A percentile compares a stretch with the other conserved stretches of the same genome.
phyloP scores from a whole-genome alignment of 2,329 filamentous ascomycete genomes.

The Apiospora hydei region DNA sequence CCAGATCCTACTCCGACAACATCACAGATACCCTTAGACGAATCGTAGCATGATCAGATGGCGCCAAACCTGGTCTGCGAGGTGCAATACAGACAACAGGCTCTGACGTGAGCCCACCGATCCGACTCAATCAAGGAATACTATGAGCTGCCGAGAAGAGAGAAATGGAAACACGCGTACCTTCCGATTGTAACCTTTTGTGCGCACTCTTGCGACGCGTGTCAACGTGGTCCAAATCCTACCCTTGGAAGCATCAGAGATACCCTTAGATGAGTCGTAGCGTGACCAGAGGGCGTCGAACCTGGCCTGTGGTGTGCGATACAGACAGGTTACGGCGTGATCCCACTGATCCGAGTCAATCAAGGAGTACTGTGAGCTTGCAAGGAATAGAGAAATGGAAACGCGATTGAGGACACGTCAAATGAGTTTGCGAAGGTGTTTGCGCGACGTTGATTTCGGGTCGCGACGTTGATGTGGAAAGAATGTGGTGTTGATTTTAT shows the following conservation, averaged over 20 bases:
- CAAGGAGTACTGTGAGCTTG: neutral
- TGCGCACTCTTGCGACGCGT: no score
- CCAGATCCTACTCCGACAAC: neutral
- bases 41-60: constrained; percentile 1
- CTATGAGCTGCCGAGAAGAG: neutral
- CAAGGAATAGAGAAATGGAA: neutral
- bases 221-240: neutral
- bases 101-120: neutral
- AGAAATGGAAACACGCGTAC: neutral
- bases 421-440: neutral
- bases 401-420: neutral
- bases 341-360: constrained; percentile 1
- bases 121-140: neutral
- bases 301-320: neutral
- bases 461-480: neutral
- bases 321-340: neutral
- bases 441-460: neutral
- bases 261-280: neutral
- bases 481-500: neutral
- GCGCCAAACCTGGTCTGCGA: neutral
- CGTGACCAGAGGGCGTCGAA: neutral
- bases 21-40: neutral
- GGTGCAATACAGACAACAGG: neutral
- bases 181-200: no score
- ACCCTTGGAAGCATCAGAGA: neutral